Conservation (phyloP, 495 filamentous ascomycete genomes). For the Cladorrhinum samala region DNA sequence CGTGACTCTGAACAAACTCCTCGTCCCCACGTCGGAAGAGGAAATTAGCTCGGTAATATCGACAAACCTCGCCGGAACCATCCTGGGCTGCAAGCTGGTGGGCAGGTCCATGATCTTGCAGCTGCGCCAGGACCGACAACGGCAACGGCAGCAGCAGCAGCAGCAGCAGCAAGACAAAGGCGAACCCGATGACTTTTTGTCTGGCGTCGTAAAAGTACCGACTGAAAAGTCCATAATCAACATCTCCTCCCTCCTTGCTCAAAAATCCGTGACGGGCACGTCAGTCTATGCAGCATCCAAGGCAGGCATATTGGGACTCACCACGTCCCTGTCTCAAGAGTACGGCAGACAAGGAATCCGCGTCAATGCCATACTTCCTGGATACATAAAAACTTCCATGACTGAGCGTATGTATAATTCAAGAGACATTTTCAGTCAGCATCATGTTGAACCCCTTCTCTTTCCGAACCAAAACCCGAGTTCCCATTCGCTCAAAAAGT, state of each 20-base stretch:
- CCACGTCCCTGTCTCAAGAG: conserved; percentile 62
- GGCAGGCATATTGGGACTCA: conserved; percentile 60
- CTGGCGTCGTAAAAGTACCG: neutral
- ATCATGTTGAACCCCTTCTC: neutral
- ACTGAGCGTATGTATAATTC: conserved; percentile 50
- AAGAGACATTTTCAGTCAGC: no score
- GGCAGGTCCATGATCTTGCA: conserved; percentile 40
- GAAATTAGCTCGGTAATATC: conserved; percentile 47
- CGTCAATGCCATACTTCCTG: conserved; percentile 77
- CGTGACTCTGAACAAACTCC: conserved; percentile 52
- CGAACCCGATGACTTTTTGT: no score
- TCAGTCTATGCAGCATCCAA: conserved; percentile 74
- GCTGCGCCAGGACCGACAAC: neutral
- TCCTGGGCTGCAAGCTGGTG: conserved; percentile 55
- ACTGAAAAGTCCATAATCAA: conserved; percentile 62
- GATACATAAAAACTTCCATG: conserved; percentile 78
- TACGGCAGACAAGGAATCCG: conserved; percentile 52
- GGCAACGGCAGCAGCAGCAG: neutral
- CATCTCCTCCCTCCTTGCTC: conserved; percentile 63
- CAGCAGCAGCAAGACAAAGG: neutral
- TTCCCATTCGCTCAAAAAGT: conserved; percentile 1
- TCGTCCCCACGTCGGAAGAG: conserved; percentile 38
- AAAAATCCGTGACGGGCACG: conserved; percentile 57
- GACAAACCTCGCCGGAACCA: conserved; percentile 69
- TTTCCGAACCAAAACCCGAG: conserved; percentile 13